Conservation (phyloP, 495 filamentous ascomycete genomes). For the Talaromyces trachyspermus region DNA sequence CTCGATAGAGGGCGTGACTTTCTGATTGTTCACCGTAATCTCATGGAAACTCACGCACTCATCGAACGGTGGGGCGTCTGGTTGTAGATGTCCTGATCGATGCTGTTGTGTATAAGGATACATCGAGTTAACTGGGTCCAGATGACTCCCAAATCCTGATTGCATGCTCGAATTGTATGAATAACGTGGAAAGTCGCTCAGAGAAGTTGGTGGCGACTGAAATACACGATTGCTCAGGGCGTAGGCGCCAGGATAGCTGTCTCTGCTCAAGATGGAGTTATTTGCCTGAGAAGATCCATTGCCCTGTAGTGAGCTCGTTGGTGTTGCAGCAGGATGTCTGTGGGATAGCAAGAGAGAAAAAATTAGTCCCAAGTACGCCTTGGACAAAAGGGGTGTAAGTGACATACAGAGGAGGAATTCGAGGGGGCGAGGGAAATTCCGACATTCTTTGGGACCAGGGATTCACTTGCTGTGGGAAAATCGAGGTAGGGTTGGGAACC, state of each 20-base stretch:
- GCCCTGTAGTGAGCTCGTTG: conserved; percentile 28
- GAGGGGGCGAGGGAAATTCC: conserved; percentile 28
- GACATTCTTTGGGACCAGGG: conserved; percentile 34
- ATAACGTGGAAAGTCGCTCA: conserved; percentile 26
- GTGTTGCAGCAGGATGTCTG: conserved; percentile 33
- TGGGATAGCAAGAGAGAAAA: neutral
- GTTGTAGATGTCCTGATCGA: conserved; percentile 21
- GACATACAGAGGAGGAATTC: conserved; percentile 39
- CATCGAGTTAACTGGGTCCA: conserved; percentile 28
- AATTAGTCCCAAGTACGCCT: conserved; percentile 13
- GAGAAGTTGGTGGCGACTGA: conserved; percentile 24
- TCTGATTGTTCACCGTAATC: conserved; percentile 50
- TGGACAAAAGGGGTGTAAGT: neutral
- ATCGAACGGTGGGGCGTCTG: conserved; percentile 48
- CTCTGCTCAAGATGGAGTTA: conserved; percentile 29
- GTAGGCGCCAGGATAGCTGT: conserved; percentile 30
- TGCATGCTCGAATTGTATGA: conserved; percentile 30
- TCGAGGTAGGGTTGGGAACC: conserved; percentile 28
- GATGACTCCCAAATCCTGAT: conserved; percentile 23
- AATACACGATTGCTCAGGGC: conserved; percentile 26
- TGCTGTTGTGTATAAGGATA: conserved; percentile 23
- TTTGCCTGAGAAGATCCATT: conserved; percentile 18
- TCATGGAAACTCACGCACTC: conserved; percentile 49
- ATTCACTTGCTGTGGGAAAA: conserved; percentile 33
- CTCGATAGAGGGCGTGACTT: conserved; percentile 66